Base-by-base conservation (phyloP, 176 grass and related monocot genomes). In the Musa itinerans region DNA sequence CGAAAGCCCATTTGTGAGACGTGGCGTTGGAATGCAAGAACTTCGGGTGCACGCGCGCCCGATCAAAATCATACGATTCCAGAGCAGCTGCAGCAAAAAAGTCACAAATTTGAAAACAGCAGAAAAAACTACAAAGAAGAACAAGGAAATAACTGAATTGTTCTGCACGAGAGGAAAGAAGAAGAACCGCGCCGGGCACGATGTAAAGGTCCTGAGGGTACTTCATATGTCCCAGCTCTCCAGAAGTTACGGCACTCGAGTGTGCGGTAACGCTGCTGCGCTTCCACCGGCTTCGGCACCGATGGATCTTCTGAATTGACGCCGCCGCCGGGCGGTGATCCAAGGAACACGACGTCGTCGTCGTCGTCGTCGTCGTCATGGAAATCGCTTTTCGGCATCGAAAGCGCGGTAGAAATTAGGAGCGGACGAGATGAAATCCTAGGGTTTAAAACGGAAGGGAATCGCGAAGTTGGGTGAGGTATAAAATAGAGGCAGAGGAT, bases 21-120 rank as follows among this genome's bases (percentile, higher is more conserved):
- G 93, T 96, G 53, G 89, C 89, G 53, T 93, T 97, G 68, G 93
- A 93, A 85, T 97, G 93, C 49, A 97, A 83, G 62, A 97, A 97
- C 82, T 97, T 97, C 0, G 93, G 93, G 52, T 97, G 93, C 55
- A 97, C 90, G 4, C 87, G 83, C 19, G 90, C 90, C 9, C 86
- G 90, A 22, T 97, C 93, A 78, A 97, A 92, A 76, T 92, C 89
- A 27, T 69, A 85, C 11, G 80, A 75, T 54, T 90, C 81, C 10
- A 85, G 67, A 17, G 15, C 79, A 89, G 84, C 93, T 90, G 71
- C 15, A 80, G 2, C 66, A 74, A 71, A 34, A 54, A 9, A 15
- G 13, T 59, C 51, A 50, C 51, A 50, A 27, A 16, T 16, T 27
- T 56, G 53, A 80, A 51, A 19, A 74, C 52, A 81, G 26, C 1